Percentiles rank a stretch among this genome's conserved stretches.
phyloP scores from a whole-genome alignment of 106 monocot genomes.

The Chionographis japonica region DNA sequence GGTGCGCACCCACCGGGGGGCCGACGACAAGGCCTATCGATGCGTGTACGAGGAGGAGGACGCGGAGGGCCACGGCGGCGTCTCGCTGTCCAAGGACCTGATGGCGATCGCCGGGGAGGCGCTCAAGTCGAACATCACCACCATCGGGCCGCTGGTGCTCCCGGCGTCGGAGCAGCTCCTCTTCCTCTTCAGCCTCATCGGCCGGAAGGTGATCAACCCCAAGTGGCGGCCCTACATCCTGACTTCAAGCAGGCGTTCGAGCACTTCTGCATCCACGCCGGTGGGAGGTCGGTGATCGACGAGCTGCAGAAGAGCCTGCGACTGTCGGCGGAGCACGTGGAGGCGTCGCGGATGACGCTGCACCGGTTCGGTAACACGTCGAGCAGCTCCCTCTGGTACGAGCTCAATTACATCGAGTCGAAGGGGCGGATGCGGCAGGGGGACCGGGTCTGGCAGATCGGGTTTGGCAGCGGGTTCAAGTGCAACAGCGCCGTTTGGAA shows the following conservation, averaged over 20 bases:
- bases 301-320: slow-evolving; percentile 15
- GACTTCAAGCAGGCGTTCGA: slow-evolving; percentile 87
- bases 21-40: slow-evolving; percentile 23
- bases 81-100: slow-evolving; percentile 21
- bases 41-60: slow-evolving; percentile 27
- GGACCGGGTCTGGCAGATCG: slow-evolving; percentile 39
- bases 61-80: slow-evolving; percentile 1
- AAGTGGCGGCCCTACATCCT: slow-evolving; percentile 38
- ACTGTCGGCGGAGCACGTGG: slow-evolving; percentile 18
- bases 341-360: slow-evolving; percentile 24
- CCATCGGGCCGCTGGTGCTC: slow-evolving; percentile 20
- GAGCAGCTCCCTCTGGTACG: slow-evolving; percentile 46
- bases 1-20: slow-evolving; percentile 21
- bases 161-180: slow-evolving; percentile 22
- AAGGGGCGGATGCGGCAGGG: slow-evolving; percentile 19
- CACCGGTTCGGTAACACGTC: slow-evolving; percentile 31
- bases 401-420: slow-evolving; percentile 22
- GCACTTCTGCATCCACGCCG: slow-evolving; percentile 93
- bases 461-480: slow-evolving; percentile 48
- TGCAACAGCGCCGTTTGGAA: slow-evolving; percentile 48
- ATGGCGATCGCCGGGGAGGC: slow-evolving; percentile 30
- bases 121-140: slow-evolving; percentile 21
- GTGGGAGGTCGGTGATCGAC: slow-evolving; percentile 39
- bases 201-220: slow-evolving; percentile 18
- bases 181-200: slow-evolving; percentile 16